Base-by-base conservation (phyloP, 345 rosid species). In the Raphanus sativus region DNA sequence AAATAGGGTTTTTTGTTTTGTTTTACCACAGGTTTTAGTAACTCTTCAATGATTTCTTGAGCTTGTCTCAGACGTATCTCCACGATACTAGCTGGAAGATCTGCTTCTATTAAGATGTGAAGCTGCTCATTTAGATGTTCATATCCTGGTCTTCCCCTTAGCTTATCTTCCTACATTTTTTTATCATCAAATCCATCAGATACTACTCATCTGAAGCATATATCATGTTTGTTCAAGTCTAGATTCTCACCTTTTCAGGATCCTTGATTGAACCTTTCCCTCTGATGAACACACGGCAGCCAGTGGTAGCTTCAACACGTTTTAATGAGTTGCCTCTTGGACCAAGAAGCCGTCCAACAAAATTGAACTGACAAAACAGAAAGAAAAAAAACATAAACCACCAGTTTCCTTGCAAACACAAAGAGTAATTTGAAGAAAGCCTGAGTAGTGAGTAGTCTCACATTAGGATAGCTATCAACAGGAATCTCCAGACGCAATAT, bases 231-330 rank as follows among this genome's bases (percentile, higher is more conserved):
- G 45, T 28, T 71, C 4, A 71, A 8, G 12, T 2, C 11, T 21
- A 50, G 29, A 26, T 42, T 13, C 67, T 58, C 73, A 92, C 99
- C 93, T 95, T 95, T 81, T 95, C 99, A 0, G 94, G 97, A 84
- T 95, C 99, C 84, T 95, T 95, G 77, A 95, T 95, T 69, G 99
- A 95, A 17, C 99, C 99, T 73, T 91, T 95, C 79, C 99, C 99
- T 86, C 99, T 88, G 73, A 95, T 95, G 83, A 86, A 95, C 28
- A 95, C 98, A 13, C 98, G 99, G 65, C 99, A 95, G 34, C 99
- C 99, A 0, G 99, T 95, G 2, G 98, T 92, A 62, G 87, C 99
- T 90, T 95, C 99, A 30, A 95, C 99, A 59, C 99, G 94, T 83
- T 95, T 95, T 74, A 95, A 85, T 2, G 99, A 95, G 87, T 95